These are phyloP conservation scores for Ceratocystis papillata DNA, from an alignment of 2,329 filamentous ascomycete species.

Conservation along the genomic window DNA sequence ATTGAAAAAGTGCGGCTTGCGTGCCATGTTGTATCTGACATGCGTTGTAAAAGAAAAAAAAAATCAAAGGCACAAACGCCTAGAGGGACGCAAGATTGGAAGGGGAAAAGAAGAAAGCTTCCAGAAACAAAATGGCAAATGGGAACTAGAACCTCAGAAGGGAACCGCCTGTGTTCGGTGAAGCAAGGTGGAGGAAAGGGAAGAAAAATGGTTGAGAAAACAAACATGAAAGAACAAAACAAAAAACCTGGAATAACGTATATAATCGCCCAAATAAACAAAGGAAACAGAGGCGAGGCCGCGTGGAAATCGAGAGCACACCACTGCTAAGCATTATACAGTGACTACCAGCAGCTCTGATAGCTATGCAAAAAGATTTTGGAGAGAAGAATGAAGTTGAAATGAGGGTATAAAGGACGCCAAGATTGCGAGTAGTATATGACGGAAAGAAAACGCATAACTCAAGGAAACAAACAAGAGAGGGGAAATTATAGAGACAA, in stretches of 20 bases:
- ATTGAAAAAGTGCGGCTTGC: too few relatives aligned
- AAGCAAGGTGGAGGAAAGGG: neutral
- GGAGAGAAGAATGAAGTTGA: neutral
- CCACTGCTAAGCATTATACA: neutral
- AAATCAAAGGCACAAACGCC: too few relatives aligned
- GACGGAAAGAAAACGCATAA: neutral
- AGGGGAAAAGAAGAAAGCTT: neutral
- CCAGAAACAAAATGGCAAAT: neutral
- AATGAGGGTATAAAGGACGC: neutral
- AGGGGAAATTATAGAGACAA: neutral
- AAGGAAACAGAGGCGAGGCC: neutral
- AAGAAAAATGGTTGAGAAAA: neutral
- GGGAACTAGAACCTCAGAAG: neutral
- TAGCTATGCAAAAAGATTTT: neutral
- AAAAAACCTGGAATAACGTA: slow-evolving; percentile 1
- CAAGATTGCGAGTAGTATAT: neutral
- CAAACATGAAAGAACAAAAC: neutral
- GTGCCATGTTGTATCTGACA: too few relatives aligned
- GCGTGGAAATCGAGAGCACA: neutral
- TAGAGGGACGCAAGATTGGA: too few relatives aligned
- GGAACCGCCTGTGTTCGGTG: neutral
- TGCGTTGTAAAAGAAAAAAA: too few relatives aligned
- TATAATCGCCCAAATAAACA: neutral
- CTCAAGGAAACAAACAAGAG: slow-evolving; percentile 9
- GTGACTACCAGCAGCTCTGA: neutral